Percentiles rank a stretch among this genome's conserved stretches.
phyloP scores from a whole-genome alignment of 177 flowering plant genomes.

The Vitis hybrid region DNA sequence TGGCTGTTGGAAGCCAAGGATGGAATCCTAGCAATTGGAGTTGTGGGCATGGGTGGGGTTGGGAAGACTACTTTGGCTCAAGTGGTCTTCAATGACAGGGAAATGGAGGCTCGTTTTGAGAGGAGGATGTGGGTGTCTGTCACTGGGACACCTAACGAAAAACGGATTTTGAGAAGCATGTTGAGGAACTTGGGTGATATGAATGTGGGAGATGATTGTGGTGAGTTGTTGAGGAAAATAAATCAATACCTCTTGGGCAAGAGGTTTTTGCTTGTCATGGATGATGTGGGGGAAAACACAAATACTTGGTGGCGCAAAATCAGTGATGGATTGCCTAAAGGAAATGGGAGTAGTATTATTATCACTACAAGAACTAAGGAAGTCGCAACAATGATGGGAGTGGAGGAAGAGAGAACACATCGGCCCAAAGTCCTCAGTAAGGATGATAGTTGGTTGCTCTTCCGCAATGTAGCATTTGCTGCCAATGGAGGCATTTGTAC shows the following conservation, averaged over 20 bases:
- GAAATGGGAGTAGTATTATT: constrained; percentile 38
- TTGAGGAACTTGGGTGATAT: constrained; percentile 43
- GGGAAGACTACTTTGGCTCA: constrained; percentile 54
- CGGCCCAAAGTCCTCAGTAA: constrained; percentile 36
- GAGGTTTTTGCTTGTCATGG: constrained; percentile 52
- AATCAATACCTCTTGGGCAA: constrained; percentile 39
- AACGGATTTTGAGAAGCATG: constrained; percentile 46
- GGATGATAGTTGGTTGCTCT: constrained; percentile 40
- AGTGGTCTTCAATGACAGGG: constrained; percentile 35
- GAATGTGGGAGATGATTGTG: constrained; percentile 29
- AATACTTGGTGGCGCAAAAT: constrained; percentile 44
- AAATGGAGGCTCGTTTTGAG: constrained; percentile 33
- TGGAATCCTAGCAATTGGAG: constrained; percentile 27
- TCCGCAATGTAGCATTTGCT: constrained; percentile 44
- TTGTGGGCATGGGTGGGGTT: constrained; percentile 59
- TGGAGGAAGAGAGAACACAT: constrained; percentile 31
- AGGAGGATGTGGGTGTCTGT: constrained; percentile 55
- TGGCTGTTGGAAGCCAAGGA: constrained; percentile 33
- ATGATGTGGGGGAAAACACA: constrained; percentile 44
- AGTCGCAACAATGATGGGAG: constrained; percentile 44
- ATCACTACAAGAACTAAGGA: constrained; percentile 43
- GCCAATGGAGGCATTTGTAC: constrained; percentile 27
- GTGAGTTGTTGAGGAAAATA: constrained; percentile 37
- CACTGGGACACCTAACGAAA: constrained; percentile 39
- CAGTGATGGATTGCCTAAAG: constrained; percentile 36